phyloP scores from a whole-genome alignment of 2,329 filamentous ascomycete species.

The Diaporthe ampelina region DNA sequence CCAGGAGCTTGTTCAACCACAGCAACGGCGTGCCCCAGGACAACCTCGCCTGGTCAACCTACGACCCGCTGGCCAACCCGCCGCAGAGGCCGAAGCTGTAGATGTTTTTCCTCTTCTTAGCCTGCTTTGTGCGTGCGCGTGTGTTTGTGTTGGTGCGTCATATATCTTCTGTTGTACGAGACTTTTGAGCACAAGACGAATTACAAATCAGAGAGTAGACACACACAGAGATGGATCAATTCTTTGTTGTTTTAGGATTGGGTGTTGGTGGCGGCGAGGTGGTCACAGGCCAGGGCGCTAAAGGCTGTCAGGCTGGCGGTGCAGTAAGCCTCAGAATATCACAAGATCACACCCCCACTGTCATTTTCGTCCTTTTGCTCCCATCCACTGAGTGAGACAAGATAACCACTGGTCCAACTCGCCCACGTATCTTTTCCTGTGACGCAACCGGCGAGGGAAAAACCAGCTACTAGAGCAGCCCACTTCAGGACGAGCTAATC shows the following conservation, averaged over 20 bases:
- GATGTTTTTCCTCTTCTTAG: not conserved
- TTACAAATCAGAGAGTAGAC: not conserved
- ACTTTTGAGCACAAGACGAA: not conserved
- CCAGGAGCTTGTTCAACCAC: constrained; percentile 74
- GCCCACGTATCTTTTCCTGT: not conserved
- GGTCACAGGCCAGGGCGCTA: not conserved
- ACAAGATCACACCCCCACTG: constrained; percentile 5
- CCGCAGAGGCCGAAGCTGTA: constrained; percentile 68
- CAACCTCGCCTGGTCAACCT: constrained; percentile 62
- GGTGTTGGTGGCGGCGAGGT: not conserved
- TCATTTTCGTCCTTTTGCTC: not conserved
- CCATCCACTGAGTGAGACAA: not conserved
- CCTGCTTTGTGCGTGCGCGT: not conserved
- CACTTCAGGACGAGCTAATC: not conserved
- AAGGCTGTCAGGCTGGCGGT: constrained; percentile 13
- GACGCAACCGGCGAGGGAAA: not conserved
- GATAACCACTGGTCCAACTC: not conserved
- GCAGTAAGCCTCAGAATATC: constrained; percentile 19
- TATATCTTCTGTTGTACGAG: not conserved
- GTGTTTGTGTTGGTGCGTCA: not conserved
- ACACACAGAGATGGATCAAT: not conserved
- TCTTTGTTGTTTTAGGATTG: not conserved
- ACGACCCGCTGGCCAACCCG: constrained; percentile 68
- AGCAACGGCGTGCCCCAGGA: constrained; percentile 64
- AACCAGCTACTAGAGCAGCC: too few relatives aligned